A percentile compares a stretch with the other conserved stretches of the same genome.
These are phyloP conservation scores for Linum usitatissimum DNA, from an alignment of 345 rosid genomes.

Conservation along the genomic window DNA sequence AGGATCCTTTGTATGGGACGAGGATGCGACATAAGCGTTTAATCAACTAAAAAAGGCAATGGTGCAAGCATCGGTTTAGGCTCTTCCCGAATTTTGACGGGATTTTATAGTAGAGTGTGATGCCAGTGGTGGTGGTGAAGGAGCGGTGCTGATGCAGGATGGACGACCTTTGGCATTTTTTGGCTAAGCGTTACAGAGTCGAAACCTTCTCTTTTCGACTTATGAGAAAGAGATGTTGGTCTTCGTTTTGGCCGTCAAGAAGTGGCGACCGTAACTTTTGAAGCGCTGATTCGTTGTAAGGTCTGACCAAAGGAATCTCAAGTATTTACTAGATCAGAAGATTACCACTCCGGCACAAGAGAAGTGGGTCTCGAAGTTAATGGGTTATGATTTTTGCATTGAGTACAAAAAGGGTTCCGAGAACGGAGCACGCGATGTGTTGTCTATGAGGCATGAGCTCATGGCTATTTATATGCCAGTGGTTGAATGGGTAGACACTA, in stretches of 20 bases:
- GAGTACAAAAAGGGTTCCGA: background rate
- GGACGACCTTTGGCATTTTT: background rate
- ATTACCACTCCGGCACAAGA: background rate
- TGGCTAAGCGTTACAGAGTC: background rate
- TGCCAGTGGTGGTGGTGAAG: background rate
- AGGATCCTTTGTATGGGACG: slow-evolving; percentile 1
- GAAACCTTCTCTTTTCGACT: background rate
- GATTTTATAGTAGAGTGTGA: too few relatives aligned
- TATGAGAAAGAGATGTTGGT: background rate
- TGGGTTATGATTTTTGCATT: background rate
- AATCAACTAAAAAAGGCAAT: too few relatives aligned
- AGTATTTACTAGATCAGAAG: background rate
- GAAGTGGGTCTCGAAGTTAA: background rate
- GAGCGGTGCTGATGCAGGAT: background rate
- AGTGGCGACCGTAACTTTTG: background rate
- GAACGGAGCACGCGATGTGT: background rate
- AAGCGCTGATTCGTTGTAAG: background rate
- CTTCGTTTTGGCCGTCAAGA: background rate
- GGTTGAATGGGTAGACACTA: too few relatives aligned
- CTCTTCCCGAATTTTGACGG: too few relatives aligned
- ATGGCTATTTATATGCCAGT: too few relatives aligned
- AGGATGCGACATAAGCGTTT: background rate
- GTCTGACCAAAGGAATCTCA: background rate
- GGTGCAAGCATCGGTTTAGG: too few relatives aligned
- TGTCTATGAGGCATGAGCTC: background rate